Base-by-base conservation (phyloP, 1,139 yeast species). In the Nakaseomyces sp. region DNA sequence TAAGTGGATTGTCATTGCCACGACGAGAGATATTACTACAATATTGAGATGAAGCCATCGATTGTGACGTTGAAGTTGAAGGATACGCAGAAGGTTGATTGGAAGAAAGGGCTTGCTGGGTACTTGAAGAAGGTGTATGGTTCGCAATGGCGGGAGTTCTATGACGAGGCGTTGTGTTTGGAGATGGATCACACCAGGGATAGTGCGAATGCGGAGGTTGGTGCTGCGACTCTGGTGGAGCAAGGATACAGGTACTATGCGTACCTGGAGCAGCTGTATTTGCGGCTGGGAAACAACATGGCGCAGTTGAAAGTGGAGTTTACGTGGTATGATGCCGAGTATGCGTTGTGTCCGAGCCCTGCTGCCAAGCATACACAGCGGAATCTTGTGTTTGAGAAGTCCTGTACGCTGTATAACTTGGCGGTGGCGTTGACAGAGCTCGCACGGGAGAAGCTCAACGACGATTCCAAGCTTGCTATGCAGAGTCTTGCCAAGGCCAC, bases 371-470 rank as follows among this genome's bases (percentile, higher is more conserved):
- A 81, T 8, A 67, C 77, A 0, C 87, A 81, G 57, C 73, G 72
- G 53, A 77, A 85, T 1, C 60, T 87, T 42, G 89, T 96, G 0
- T 89, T 85, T 59, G 98, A 91, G 58, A 91, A 91, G 65, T 96
- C 96, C 1, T 78, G 86, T 25, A 67, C 83, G 2, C 68, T 91
- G 45, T 91, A 81, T 69, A 89, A 89, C 57, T 65, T 81, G 42
- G 96, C 84, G 0, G 71, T 77, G 1, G 53, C 72, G 4, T 69
- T 78, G 42, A 73, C 79, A 5, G 68, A 70, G 44, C 65, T 73
- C 44, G 79, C 74, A 0, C 56, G 65, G n/a, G 60, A 62, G 7
- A 58, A 64, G 2, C 47, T 61, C 12, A 60, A 70, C 6, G 70
- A 66, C 12, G 81, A 77, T 48, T 64, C 72, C 47, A 87, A 84